phyloP scores from a whole-genome alignment of 164 flowering plant genomes.

The Malania oleifera region DNA sequence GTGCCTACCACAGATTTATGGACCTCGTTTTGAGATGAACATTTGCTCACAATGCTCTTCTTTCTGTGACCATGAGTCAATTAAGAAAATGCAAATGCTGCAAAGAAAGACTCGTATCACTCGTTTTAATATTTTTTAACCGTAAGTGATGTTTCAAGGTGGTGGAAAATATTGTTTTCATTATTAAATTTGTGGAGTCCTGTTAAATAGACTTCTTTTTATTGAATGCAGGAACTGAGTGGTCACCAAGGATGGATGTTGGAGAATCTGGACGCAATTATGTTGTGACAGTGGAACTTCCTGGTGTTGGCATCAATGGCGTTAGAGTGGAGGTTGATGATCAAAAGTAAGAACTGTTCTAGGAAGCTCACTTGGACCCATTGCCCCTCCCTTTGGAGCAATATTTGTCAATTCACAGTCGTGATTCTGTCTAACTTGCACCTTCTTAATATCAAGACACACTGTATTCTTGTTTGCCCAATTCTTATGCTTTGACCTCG shows the following conservation, averaged over 20 bases:
- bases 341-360: constrained; percentile 41
- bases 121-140: too few species aligned
- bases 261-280: constrained; percentile 48
- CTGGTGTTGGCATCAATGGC: constrained; percentile 48
- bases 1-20: too few species aligned
- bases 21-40: too few species aligned
- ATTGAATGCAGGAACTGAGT: constrained; percentile 35
- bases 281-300: constrained; percentile 58
- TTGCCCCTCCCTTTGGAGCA: neutral
- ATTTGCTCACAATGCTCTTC: too few species aligned
- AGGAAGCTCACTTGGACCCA: neutral
- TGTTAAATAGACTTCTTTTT: neutral
- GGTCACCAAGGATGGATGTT: constrained; percentile 71
- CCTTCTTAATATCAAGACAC: neutral
- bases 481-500: neutral
- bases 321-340: constrained; percentile 65
- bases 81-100: too few species aligned
- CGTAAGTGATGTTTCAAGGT: too few species aligned
- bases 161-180: neutral
- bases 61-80: too few species aligned
- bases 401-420: neutral
- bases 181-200: neutral
- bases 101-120: too few species aligned
- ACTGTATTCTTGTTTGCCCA: neutral
- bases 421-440: neutral